phyloP scores from a whole-genome alignment of 495 filamentous ascomycete genomes.

The Hypoxylon subgilvum region DNA sequence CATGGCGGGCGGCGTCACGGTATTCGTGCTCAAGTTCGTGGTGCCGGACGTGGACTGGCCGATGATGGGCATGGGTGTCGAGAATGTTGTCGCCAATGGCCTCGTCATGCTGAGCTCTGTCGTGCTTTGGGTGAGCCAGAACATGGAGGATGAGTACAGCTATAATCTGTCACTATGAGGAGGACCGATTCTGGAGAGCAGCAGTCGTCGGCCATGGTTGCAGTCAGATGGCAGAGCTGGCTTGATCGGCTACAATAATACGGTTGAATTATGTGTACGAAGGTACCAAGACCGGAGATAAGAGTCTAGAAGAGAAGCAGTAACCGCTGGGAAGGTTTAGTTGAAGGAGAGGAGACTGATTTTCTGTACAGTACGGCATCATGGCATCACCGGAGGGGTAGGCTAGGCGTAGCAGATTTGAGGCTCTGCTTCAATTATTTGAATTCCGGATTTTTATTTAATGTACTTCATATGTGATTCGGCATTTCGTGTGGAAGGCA shows the following conservation, averaged over 20 bases:
- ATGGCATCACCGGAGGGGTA: slow-evolving; percentile 1
- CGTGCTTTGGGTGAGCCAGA: slow-evolving; percentile 95
- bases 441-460: neutral
- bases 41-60: slow-evolving; percentile 79
- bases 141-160: slow-evolving; percentile 98
- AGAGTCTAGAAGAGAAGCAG: neutral
- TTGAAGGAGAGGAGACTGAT: slow-evolving; percentile 14
- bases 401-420: slow-evolving; percentile 20
- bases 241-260: too few species aligned
- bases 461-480: too few species aligned
- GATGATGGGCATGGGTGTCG: slow-evolving; percentile 90
- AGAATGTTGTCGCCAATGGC: slow-evolving; percentile 87
- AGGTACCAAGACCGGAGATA: neutral
- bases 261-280: too few species aligned
- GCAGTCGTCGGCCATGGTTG: neutral
- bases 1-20: slow-evolving; percentile 87
- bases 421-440: neutral
- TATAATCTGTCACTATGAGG: slow-evolving; percentile 87
- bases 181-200: neutral
- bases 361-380: slow-evolving; percentile 27
- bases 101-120: slow-evolving; percentile 69
- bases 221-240: too few species aligned
- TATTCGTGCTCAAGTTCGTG: slow-evolving; percentile 90
- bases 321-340: neutral
- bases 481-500: too few species aligned